These are phyloP conservation scores for Neurospora tetraspora DNA, from an alignment of 495 filamentous ascomycete species.

Conservation along the genomic window DNA sequence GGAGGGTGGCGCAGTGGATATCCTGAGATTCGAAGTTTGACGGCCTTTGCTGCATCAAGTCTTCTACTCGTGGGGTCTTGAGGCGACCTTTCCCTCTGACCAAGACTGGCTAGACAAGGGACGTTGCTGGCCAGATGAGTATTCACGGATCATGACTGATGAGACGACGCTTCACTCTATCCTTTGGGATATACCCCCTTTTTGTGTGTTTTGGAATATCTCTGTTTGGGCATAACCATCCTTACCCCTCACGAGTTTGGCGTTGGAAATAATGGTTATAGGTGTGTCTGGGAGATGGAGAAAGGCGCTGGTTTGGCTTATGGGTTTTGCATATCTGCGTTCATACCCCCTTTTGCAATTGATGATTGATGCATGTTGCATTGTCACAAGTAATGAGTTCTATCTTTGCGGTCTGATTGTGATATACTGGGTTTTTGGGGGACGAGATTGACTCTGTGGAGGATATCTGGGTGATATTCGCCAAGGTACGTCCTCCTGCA, in stretches of 20 bases:
- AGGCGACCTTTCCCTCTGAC: neutral
- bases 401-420: too few relatives aligned
- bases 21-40: neutral
- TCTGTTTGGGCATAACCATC: neutral
- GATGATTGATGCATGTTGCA: too few relatives aligned
- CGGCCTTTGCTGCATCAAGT: neutral
- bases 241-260: neutral
- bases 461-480: too few relatives aligned
- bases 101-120: neutral
- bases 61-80: neutral
- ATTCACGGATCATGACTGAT: neutral
- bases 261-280: neutral
- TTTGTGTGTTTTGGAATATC: neutral
- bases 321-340: neutral
- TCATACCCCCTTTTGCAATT: too few relatives aligned
- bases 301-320: neutral
- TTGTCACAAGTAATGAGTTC: too few relatives aligned
- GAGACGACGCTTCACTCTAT: neutral
- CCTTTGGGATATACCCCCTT: neutral
- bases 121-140: neutral
- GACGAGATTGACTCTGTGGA: too few relatives aligned
- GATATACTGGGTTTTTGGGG: too few relatives aligned
- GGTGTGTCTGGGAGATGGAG: neutral
- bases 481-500: too few relatives aligned
- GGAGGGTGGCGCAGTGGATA: constrained; percentile 2